Evolutionary conservation across 2,329 filamentous ascomycete species (phyloP).

Genomic region (Aspergillus arachidicola): DNA sequence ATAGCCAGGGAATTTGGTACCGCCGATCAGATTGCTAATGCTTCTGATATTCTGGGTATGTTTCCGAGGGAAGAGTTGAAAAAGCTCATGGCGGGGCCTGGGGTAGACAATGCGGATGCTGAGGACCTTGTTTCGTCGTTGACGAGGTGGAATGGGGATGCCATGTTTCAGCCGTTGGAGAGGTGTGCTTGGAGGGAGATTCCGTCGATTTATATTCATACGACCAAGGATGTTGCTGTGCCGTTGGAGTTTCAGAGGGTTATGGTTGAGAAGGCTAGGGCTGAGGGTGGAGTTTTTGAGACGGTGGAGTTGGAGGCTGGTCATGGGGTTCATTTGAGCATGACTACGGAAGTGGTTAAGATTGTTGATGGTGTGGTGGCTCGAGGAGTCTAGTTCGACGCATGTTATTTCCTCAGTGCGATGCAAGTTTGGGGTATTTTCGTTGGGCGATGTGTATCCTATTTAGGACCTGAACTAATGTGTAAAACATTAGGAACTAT

Average conservation of each 20-base stretch:
- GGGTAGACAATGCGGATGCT: not conserved
- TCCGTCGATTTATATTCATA: constrained; percentile 3
- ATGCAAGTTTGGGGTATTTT: not conserved
- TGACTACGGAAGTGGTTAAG: constrained; percentile 4
- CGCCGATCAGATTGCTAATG: not conserved
- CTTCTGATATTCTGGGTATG: not conserved
- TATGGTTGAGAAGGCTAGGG: constrained; percentile 3
- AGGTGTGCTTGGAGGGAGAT: constrained; percentile 5
- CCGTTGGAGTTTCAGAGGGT: constrained; percentile 9
- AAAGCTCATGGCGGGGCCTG: not conserved
- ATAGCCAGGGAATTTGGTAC: not conserved
- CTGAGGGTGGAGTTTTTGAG: constrained; percentile 1
- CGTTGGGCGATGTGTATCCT: too few relatives aligned
- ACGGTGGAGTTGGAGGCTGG: constrained; percentile 6
- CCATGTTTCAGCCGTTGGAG: not conserved
- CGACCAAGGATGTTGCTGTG: constrained; percentile 6
- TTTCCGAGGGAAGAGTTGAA: not conserved
- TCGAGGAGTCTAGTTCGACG: not conserved
- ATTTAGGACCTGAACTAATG: too few relatives aligned
- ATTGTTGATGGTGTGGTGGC: constrained; percentile 1
- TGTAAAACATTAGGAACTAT: too few relatives aligned
- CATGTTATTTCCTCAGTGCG: too few relatives aligned
- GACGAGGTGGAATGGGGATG: not conserved
- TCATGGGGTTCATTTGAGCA: constrained; percentile 7
- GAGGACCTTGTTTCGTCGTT: not conserved